Evolutionary conservation across 805 yeast genomes (phyloP), one percentile per base, ranked within the genome.

Genomic region (Schwanniomyces vanrijiae): DNA sequence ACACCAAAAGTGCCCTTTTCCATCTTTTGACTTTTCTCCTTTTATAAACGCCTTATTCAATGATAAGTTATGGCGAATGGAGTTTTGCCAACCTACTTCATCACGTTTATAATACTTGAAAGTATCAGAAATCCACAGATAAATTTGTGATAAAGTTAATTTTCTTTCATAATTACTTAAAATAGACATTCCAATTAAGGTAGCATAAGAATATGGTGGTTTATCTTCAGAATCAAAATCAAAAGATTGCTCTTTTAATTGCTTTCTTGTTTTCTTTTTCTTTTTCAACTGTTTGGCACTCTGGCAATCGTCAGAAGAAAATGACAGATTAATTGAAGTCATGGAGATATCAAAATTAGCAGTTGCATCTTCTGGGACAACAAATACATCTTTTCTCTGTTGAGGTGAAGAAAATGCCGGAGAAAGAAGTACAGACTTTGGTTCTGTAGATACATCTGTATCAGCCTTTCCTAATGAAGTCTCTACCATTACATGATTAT

Each of bases 61-160:
- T 10, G 97, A 90, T 25, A 92, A 73, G 55, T 94, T 92, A 68
- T 92, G 99, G 51, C 99, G 83, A 52, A 92, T 94, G 28, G 97
- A 91, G 68, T 92, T 92, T 68, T 92, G 97, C 99, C 99, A 92
- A 22, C 97, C 97, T 9, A 89, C 86, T 56, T 90, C 96, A 49
- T 88, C 86, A 52, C 81, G 82, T 53, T 84, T 82, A 67, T 94
- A 94, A 63, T 85, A 92, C 51, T 76, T 80, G 65, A 91, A 92
- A 31, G 95, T 86, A 39, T 82, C 83, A 7, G 94, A 82, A 38
- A 92, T 94, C 99, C 99, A 92, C 56, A 75, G 77, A 70, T 92
- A 92, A 37, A 92, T 94, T 59, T 90, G 96, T 6, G 75, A 68
- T 37, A 73, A 59, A 3, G 77, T 71, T 47, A 73, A 64, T 44